Evolutionary conservation across 345 rosid species (phyloP), one percentile per base, ranked within the genome.

Genomic region (Populus davidiana): DNA sequence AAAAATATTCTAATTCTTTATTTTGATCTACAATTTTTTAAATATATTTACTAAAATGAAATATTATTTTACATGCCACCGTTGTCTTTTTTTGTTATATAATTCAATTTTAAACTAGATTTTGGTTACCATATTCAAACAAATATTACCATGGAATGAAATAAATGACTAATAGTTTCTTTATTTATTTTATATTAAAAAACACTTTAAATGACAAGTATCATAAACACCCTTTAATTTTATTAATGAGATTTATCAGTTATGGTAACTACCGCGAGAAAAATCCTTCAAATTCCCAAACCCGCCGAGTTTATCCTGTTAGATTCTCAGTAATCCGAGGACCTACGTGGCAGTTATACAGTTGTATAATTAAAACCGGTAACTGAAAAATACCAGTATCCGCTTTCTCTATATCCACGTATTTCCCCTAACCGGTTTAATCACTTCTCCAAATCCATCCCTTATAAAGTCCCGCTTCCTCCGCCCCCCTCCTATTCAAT

Each of bases 311-410:
- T 74, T 64, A 50, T 52, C 44, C 12, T 25, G 54, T 70, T 35
- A 36, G 65, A 75, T 69, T 75, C 71, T 75, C n/a, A n/a, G n/a
- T 65, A 38, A 74, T 73, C 78, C 38, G 63, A 27, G 33, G 52
- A 17, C 74, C 33, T 43, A 72, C 86, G 86, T 81, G 88, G 85
- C 77, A 29, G 84, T 73, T 82, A 31, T 25, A 61, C 85, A 75
- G 80, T 80, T 76, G 85, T 78, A 11, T 27, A 17, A 23, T 23
- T 36, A 47, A 29, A 68, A 82, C 85, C 77, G 85, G 83, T 68
- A 75, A 83, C 85, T 49, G 69, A 70, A 56, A 27, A 65, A 3
- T 73, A 65, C 85, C 73, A 65, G 83, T 83, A 54, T 13, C 63
- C 63, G 7, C 63, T 10, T 11, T 6, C 25, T 5, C 14, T 59